Evolutionary conservation across 805 yeast species (phyloP).

Genomic region (Kockiozyma suomiensis): DNA sequence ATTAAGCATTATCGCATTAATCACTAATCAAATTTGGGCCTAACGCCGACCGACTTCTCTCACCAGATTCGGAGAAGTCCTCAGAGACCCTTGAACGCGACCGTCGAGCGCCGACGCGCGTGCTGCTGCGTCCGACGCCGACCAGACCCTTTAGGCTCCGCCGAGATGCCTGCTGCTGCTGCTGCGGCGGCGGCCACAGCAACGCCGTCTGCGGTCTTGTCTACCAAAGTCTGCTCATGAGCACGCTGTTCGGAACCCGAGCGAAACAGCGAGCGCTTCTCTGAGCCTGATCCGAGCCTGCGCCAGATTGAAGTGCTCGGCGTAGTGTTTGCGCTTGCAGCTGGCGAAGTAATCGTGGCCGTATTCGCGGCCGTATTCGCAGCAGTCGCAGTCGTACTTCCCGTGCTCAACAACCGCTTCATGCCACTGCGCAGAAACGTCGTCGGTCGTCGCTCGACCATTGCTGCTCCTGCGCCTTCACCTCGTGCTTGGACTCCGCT

Average conservation of each 20-base stretch:
- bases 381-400: neutral
- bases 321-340: neutral
- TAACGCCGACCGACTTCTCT: too few relatives aligned
- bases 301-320: slow-evolving; percentile 6
- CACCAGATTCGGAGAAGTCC: too few relatives aligned
- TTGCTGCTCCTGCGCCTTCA: neutral
- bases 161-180: slow-evolving; percentile 6
- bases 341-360: neutral
- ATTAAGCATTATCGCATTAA: neutral
- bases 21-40: neutral
- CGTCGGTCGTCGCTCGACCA: neutral
- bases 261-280: slow-evolving; percentile 1
- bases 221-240: slow-evolving; percentile 4
- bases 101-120: slow-evolving; percentile 25
- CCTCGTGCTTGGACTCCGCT: neutral
- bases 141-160: slow-evolving; percentile 12
- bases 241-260: slow-evolving; percentile 6
- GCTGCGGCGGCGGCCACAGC: slow-evolving; percentile 1
- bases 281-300: slow-evolving; percentile 8
- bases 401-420: neutral
- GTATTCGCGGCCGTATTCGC: neutral
- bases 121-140: slow-evolving; percentile 13
- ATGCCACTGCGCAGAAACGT: neutral
- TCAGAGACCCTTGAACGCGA: slow-evolving; percentile 18
- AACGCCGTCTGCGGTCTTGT: slow-evolving; percentile 9